phyloP scores from a whole-genome alignment of 2,329 filamentous ascomycete genomes.

The Thelonectria blattea region DNA sequence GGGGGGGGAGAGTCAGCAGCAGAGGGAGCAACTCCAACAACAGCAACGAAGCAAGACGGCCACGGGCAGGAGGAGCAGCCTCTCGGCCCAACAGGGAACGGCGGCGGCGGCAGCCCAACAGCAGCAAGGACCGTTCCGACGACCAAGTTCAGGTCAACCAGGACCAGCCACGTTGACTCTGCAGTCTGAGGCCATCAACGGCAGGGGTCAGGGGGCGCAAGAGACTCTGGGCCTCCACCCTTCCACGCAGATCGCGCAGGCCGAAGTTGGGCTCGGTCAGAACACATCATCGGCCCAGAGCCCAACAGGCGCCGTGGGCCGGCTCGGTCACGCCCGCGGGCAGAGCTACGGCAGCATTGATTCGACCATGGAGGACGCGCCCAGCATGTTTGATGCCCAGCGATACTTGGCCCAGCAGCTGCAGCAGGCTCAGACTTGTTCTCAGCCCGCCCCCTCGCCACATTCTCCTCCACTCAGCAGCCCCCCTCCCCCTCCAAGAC shows the following conservation, averaged over 20 bases:
- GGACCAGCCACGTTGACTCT: conserved; percentile 31
- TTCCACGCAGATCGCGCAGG: conserved; percentile 36
- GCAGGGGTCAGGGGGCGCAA: conserved; percentile 28
- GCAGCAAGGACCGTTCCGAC: conserved; percentile 7
- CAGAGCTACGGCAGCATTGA: conserved; percentile 19
- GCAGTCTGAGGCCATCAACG: conserved; percentile 21
- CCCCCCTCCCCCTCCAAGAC: conserved; percentile 27
- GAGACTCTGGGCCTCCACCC: conserved; percentile 34
- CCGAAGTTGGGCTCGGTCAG: conserved; percentile 37
- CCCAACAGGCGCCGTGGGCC: conserved; percentile 13
- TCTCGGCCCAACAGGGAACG: conserved; percentile 12
- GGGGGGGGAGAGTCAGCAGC: conserved; percentile 5
- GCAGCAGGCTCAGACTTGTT: too few relatives aligned
- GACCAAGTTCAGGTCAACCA: conserved; percentile 14
- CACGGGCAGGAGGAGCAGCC: conserved; percentile 17
- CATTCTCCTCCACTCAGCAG: conserved; percentile 27
- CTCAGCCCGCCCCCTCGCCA: conserved; percentile 8
- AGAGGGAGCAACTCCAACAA: too few relatives aligned
- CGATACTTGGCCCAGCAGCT: too few relatives aligned
- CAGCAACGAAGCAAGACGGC: conserved; percentile 8
- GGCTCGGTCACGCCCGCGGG: conserved; percentile 16
- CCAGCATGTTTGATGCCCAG: too few relatives aligned
- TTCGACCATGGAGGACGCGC: background rate
- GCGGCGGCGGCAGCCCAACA: conserved; percentile 15
- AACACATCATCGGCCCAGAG: conserved; percentile 17